Percentiles rank a stretch among this genome's conserved stretches.
These are phyloP conservation scores for Solioccasus polychromus DNA, from an alignment of 768 basidiomycete species.

Conservation along the genomic window DNA sequence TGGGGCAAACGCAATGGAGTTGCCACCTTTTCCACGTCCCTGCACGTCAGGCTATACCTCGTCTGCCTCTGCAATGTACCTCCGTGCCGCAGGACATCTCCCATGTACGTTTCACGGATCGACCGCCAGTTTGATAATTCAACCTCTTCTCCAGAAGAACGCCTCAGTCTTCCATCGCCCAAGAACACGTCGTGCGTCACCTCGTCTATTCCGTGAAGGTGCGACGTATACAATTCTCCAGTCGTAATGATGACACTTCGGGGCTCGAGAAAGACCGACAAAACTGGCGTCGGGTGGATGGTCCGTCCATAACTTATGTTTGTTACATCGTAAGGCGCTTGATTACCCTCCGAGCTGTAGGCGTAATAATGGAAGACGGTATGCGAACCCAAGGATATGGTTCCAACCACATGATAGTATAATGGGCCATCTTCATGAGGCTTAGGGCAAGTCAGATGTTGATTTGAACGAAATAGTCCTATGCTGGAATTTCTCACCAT, in stretches of 20 bases:
- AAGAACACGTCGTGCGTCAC: slow-evolving; percentile 46
- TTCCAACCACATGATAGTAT: slow-evolving; percentile 85
- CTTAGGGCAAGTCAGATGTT: slow-evolving; percentile 36
- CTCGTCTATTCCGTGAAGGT: slow-evolving; percentile 81
- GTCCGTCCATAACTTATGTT: slow-evolving; percentile 40
- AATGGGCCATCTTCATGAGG: slow-evolving; percentile 92
- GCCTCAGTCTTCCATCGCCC: slow-evolving; percentile 18
- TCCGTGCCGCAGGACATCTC: slow-evolving; percentile 43
- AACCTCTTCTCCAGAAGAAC: slow-evolving; percentile 29
- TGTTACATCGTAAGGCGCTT: slow-evolving; percentile 17
- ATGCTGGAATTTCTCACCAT: slow-evolving; percentile 74
- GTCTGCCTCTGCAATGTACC: slow-evolving; percentile 52
- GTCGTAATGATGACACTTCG: slow-evolving; percentile 81
- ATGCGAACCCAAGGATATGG: slow-evolving; percentile 86
- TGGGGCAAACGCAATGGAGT: slow-evolving; percentile 2
- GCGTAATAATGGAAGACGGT: slow-evolving; percentile 80
- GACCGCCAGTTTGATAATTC: slow-evolving; percentile 57
- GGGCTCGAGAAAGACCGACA: slow-evolving; percentile 79
- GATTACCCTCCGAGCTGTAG: slow-evolving; percentile 37
- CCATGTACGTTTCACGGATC: slow-evolving; percentile 41
- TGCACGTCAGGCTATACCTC: slow-evolving; percentile 82
- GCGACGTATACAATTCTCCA: slow-evolving; percentile 60
- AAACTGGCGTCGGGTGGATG: slow-evolving; percentile 62
- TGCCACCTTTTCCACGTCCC: slow-evolving; percentile 69
- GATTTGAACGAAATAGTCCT: too few species aligned